Base-by-base conservation (phyloP, 1,284 basidiomycete species). In the Polyporus tsugae region DNA sequence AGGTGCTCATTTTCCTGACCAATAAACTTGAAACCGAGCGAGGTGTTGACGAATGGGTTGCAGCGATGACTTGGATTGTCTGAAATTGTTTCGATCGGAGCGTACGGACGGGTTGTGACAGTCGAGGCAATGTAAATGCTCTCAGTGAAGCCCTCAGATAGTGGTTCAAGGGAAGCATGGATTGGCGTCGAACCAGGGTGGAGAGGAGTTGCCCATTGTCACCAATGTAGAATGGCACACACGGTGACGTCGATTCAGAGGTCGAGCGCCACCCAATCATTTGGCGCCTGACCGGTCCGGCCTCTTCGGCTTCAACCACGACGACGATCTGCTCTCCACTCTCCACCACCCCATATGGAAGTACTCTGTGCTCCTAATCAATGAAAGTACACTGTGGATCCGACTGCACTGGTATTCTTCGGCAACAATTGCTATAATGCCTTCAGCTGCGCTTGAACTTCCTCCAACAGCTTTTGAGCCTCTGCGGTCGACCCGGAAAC, bases 391-490 rank as follows among this genome's bases (percentile, higher is more conserved):
- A 25, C 10, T 49, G 10, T 13, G 9, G n/a, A 25, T 52, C 22
- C 46, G 22, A 25, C 46, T 1, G 1, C n/a, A 52, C 46, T 52
- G 10, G 11, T 42, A 15, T 42, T 42, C 41, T 42, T 42, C 41
- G 13, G 2, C 41, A 1, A 17, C 46, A 25, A 25, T 22, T 46
- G 22, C n/a, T 52, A 52, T 52, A 52, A 36, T 6, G 35, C 57
- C 15, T 38, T 59, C 17, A 60, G n/a, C 25, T 44, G 39, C 13
- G 39, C 39, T 25, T 57, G 59, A 4, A 62, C 49, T 2, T 61
- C 60, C 11, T 66, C 65, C 38, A 62, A 19, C 60, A 62, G 57
- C 49, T 36, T 62, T 22, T 66, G 60, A 9, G 65, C 65, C 65
- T 66, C 65, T 66, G 25, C 6, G 11, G 46, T 11, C 29, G 15